Evolutionary conservation across 768 basidiomycete genomes (phyloP).

Genomic region (Filobasidium floriforme): DNA sequence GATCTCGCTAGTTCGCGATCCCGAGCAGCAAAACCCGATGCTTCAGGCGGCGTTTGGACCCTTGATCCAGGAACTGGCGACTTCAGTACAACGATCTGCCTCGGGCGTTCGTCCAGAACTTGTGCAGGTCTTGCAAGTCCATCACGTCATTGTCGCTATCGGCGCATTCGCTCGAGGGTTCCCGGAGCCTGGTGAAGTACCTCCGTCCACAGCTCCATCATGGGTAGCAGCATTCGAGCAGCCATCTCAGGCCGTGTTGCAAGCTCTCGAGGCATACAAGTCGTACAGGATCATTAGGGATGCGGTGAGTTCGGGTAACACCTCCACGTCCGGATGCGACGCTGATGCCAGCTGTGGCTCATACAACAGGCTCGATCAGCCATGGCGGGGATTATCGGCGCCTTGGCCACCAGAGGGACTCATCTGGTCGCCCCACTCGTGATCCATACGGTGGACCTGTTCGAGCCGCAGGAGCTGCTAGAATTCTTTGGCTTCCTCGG

Average conservation of each 20-base stretch:
- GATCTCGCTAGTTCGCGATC: constrained; percentile 61
- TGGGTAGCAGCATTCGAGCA: constrained; percentile 68
- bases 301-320: constrained; percentile 56
- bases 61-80: constrained; percentile 56
- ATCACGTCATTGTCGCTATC: constrained; percentile 88
- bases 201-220: constrained; percentile 61
- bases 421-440: constrained; percentile 83
- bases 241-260: constrained; percentile 76
- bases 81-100: constrained; percentile 52
- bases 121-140: constrained; percentile 73
- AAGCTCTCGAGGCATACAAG: constrained; percentile 82
- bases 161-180: constrained; percentile 95
- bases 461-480: constrained; percentile 81
- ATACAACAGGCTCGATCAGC: constrained; percentile 70
- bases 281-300: constrained; percentile 78
- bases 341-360: not conserved
- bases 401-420: constrained; percentile 76
- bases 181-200: constrained; percentile 53
- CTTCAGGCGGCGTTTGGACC: constrained; percentile 74
- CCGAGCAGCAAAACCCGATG: constrained; percentile 57
- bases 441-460: constrained; percentile 79
- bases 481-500: constrained; percentile 96
- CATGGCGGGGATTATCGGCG: constrained; percentile 84
- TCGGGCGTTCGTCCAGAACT: constrained; percentile 58
- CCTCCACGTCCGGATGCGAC: not conserved